A percentile compares a stretch with the other conserved stretches of the same genome.
Conservation (phyloP, 75 land plant genomes). For the Picea glauca region DNA sequence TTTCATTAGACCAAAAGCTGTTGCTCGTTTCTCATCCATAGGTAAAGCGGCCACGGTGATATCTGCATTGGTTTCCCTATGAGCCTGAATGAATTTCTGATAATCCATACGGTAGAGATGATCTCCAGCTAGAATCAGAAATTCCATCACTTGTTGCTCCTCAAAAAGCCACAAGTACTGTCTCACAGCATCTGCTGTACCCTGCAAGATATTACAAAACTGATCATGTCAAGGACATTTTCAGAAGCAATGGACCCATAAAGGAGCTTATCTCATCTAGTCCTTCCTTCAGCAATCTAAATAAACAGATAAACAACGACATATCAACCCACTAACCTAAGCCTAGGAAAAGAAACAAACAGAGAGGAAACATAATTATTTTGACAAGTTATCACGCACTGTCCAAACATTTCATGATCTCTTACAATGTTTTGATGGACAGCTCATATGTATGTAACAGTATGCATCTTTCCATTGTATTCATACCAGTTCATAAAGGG, state of each 20-base stretch:
- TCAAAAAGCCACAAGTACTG: constrained; percentile 99
- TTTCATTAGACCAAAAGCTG: constrained; percentile 99
- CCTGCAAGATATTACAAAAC: constrained; percentile 32
- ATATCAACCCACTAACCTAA: neutral
- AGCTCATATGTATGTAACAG: too few relatives aligned
- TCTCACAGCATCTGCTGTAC: constrained; percentile 99
- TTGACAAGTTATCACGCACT: neutral
- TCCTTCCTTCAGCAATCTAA: neutral
- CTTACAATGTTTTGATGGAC: neutral
- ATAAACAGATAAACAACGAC: neutral
- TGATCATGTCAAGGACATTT: constrained; percentile 11
- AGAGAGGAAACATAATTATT: neutral
- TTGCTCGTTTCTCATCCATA: constrained; percentile 97
- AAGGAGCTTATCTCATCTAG: neutral
- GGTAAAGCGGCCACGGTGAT: constrained; percentile 98
- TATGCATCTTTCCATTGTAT: constrained; percentile 2
- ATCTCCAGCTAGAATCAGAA: constrained; percentile 91
- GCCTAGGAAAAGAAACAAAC: neutral
- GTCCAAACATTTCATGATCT: neutral
- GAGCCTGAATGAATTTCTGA: constrained; percentile 95
- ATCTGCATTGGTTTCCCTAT: constrained; percentile 94
- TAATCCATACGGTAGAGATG: constrained; percentile 99
- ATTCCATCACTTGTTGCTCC: constrained; percentile 94
- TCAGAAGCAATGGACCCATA: constrained; percentile 2
- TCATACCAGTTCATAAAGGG: neutral